phyloP scores from a whole-genome alignment of 306 rosid species.

The Corylus heterophylla region DNA sequence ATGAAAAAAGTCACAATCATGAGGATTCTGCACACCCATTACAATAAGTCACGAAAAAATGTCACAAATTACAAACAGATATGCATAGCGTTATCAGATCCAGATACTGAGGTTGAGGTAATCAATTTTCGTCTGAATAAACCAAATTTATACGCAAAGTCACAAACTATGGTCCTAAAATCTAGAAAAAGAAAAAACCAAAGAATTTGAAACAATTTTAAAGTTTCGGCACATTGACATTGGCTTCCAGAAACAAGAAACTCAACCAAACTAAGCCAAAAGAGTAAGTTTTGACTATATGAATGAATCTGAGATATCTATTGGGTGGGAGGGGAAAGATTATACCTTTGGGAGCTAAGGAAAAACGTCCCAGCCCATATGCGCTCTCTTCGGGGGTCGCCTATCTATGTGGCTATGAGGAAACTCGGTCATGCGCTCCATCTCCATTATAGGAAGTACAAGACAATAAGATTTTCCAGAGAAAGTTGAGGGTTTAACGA shows the following conservation, averaged over 20 bases:
- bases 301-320: slow-evolving; percentile 34
- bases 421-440: slow-evolving; percentile 90
- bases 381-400: slow-evolving; percentile 87
- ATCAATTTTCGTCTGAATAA: too few relatives aligned
- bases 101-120: too few relatives aligned
- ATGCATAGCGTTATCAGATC: too few relatives aligned
- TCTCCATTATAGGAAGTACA: slow-evolving; percentile 53
- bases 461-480: not conserved
- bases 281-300: not conserved
- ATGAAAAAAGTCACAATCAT: too few relatives aligned
- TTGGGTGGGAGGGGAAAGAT: not conserved
- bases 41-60: too few relatives aligned
- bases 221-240: not conserved
- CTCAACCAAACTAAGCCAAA: not conserved
- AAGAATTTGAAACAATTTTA: not conserved
- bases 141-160: too few relatives aligned
- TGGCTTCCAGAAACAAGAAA: slow-evolving; percentile 4
- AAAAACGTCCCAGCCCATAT: slow-evolving; percentile 94
- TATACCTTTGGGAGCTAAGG: slow-evolving; percentile 83
- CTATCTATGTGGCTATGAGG: slow-evolving; percentile 84
- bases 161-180: too few relatives aligned
- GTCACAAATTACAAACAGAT: too few relatives aligned
- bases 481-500: not conserved
- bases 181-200: too few relatives aligned
- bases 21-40: too few relatives aligned